Conservation (phyloP, 768 basidiomycete genomes). For the Multifurca ochricompacta region DNA sequence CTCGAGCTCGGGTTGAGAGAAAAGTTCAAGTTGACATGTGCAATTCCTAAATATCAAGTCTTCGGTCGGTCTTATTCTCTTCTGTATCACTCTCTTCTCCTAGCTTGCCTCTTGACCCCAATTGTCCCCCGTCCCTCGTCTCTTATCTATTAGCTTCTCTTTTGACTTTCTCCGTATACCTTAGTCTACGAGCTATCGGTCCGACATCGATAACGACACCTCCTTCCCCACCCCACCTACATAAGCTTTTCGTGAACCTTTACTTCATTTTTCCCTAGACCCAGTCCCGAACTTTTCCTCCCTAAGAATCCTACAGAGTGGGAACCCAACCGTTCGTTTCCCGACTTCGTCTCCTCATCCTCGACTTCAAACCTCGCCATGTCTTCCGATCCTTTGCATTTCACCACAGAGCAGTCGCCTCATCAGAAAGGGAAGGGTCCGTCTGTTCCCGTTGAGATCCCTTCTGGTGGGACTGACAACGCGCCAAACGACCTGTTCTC, state of each 20-base stretch:
- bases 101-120: not conserved
- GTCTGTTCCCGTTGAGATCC: slow-evolving; percentile 47
- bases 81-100: slow-evolving; percentile 6
- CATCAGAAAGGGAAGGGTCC: slow-evolving; percentile 48
- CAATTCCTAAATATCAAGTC: not conserved
- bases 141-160: slow-evolving; percentile 10
- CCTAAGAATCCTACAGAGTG: slow-evolving; percentile 1
- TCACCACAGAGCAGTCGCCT: not conserved
- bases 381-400: not conserved
- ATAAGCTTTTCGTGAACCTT: slow-evolving; percentile 28
- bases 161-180: slow-evolving; percentile 5
- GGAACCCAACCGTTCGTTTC: not conserved
- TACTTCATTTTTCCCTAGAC: not conserved
- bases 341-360: not conserved
- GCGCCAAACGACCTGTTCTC: slow-evolving; percentile 24
- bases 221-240: slow-evolving; percentile 41
- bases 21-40: not conserved
- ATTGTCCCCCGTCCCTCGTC: not conserved
- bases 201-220: slow-evolving; percentile 47
- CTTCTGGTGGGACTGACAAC: slow-evolving; percentile 27
- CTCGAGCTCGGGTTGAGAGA: too few relatives aligned
- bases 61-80: not conserved
- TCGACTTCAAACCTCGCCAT: not conserved
- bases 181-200: slow-evolving; percentile 34
- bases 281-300: slow-evolving; percentile 3